Base-by-base conservation (phyloP, 768 basidiomycete genomes). In the Lactarius quietus region DNA sequence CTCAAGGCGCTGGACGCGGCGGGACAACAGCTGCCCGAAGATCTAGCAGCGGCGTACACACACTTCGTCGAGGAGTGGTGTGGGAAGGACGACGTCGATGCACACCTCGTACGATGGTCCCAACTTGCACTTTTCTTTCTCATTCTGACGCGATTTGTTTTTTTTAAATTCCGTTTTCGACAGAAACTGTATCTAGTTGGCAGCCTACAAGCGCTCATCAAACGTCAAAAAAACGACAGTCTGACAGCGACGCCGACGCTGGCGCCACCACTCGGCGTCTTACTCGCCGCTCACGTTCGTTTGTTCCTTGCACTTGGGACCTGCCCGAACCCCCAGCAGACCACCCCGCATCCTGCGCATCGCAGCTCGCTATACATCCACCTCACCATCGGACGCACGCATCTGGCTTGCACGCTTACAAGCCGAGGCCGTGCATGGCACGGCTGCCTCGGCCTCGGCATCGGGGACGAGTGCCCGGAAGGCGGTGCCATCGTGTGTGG, bases 131-230 rank as follows among this genome's bases (percentile, higher is more conserved):
- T 28, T 0, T 20, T 31, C 29, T 3, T 53, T 17, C 51, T 29
- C 17, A 8, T 54, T 54, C 29, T 54, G 53, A 54, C 53, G 1
- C 17, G 26, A 51, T 6, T 9, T 33, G 33, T 4, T 18, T 29
- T 29, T 18, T 29, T 6, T 3, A 31, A 31, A 18, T 31, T 53
- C 59, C 12, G 7, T 26, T 33, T 39, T 9, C 29, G 43, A 53
- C 73, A 88, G 88, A 84, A 81, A 76, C 67, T 72, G 60, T 92
- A 87, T 74, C 76, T 90, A 43, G 73, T 81, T 64, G 73, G 73
- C 48, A 82, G 79, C 52, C 70, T 86, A 65, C 76, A 77, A 48
- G 72, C 73, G 45, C 65, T 81, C 43, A 64, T 60, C 28, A 61
- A 65, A n/a, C 41, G 53, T 38, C 39, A 48, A 33, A 18, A 87